These are phyloP conservation scores for Prunus persica DNA, from an alignment of 306 rosid species.

Conservation along the genomic window DNA sequence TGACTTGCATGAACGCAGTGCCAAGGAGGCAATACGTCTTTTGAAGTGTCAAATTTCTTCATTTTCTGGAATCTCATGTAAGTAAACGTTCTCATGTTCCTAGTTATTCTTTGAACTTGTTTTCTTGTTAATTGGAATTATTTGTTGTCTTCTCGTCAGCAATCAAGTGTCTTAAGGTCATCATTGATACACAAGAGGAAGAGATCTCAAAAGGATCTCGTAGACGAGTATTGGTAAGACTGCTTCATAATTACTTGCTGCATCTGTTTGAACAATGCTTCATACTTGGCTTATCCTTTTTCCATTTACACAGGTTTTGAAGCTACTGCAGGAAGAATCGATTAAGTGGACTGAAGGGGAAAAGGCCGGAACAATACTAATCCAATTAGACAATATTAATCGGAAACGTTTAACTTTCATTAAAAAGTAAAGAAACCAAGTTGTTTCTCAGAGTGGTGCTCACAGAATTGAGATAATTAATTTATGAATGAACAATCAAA, in stretches of 20 bases:
- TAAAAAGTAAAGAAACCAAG: constrained; percentile 26
- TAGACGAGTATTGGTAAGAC: constrained; percentile 46
- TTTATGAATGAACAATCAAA: background rate
- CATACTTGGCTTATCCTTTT: background rate
- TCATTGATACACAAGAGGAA: constrained; percentile 47
- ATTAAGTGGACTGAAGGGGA: constrained; percentile 71
- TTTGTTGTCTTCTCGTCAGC: constrained; percentile 45
- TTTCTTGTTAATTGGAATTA: constrained; percentile 2
- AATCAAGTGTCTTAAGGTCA: constrained; percentile 61
- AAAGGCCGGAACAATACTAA: constrained; percentile 47
- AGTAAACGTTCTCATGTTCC: constrained; percentile 17
- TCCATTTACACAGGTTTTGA: constrained; percentile 43
- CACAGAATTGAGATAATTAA: background rate
- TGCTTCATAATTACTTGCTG: constrained; percentile 1
- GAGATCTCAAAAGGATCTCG: constrained; percentile 50
- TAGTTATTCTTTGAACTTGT: background rate
- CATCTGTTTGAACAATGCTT: background rate
- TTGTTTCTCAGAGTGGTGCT: background rate
- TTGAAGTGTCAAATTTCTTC: constrained; percentile 67
- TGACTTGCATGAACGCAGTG: constrained; percentile 54
- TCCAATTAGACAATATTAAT: constrained; percentile 48
- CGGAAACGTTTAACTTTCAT: constrained; percentile 41
- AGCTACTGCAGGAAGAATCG: constrained; percentile 63
- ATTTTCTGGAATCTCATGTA: constrained; percentile 64
- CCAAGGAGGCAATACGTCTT: constrained; percentile 52